Evolutionary conservation across 1,139 yeast species (phyloP).

Genomic region (Taphrina communis): DNA sequence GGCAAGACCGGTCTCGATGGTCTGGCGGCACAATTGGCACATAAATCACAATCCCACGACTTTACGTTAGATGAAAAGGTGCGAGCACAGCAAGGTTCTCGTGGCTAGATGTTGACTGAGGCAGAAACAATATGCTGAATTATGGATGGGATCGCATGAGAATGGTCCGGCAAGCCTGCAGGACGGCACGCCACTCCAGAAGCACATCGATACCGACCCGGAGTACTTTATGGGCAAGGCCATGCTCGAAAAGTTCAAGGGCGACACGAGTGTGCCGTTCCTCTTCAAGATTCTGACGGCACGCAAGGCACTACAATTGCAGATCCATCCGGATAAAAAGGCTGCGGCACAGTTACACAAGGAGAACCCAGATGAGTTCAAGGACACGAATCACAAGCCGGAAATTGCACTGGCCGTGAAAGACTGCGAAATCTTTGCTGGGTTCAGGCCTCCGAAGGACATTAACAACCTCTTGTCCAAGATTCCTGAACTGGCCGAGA

Average conservation of each 20-base stretch:
- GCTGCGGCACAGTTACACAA: conserved; percentile 77
- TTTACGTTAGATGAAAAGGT: conserved; percentile 22
- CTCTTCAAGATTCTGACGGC: conserved; percentile 91
- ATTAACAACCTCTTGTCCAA: conserved; percentile 68
- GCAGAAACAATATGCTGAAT: conserved; percentile 47
- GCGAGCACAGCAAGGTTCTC: neutral
- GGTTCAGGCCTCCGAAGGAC: conserved; percentile 87
- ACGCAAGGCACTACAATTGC: conserved; percentile 89
- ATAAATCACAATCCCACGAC: conserved; percentile 21
- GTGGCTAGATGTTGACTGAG: neutral
- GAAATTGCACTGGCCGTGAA: conserved; percentile 99
- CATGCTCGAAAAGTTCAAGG: conserved; percentile 59
- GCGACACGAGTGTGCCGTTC: conserved; percentile 73
- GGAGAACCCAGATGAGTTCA: conserved; percentile 89
- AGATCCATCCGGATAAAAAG: conserved; percentile 95
- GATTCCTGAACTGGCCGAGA: conserved; percentile 73
- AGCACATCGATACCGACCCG: conserved; percentile 68
- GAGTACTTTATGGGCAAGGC: conserved; percentile 64
- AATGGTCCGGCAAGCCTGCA: conserved; percentile 76
- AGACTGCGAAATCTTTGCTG: conserved; percentile 95
- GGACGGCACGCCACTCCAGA: conserved; percentile 65
- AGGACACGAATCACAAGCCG: conserved; percentile 85
- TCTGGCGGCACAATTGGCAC: conserved; percentile 33
- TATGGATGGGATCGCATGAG: conserved; percentile 99
- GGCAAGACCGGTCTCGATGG: conserved; percentile 39